Conservation (phyloP, 345 rosid genomes). For the Lepidium didymum region DNA sequence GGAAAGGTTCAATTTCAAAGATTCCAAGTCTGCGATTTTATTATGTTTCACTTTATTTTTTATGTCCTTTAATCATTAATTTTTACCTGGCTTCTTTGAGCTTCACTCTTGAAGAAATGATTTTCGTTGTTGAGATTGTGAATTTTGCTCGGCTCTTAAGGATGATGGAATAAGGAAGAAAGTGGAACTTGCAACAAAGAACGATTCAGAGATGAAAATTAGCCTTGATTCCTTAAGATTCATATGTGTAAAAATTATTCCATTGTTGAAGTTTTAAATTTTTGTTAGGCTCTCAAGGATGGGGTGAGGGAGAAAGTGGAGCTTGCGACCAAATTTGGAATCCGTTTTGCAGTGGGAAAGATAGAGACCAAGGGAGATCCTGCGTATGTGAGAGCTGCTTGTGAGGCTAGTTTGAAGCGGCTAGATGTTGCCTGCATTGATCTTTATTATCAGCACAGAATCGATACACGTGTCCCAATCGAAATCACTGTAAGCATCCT, state of each 20-base stretch:
- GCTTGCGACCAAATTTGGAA: slow-evolving; percentile 45
- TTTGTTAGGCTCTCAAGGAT: slow-evolving; percentile 40
- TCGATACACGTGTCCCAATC: slow-evolving; percentile 47
- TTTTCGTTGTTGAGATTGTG: background rate
- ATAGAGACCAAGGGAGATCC: slow-evolving; percentile 37
- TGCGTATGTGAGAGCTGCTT: slow-evolving; percentile 43
- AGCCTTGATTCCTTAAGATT: background rate
- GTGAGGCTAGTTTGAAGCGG: slow-evolving; percentile 54
- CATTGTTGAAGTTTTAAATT: background rate
- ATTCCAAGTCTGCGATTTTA: background rate
- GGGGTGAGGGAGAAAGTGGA: slow-evolving; percentile 39
- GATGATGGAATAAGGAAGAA: slow-evolving; percentile 33
- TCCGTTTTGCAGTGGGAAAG: slow-evolving; percentile 17
- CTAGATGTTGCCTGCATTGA: slow-evolving; percentile 42
- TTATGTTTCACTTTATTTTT: no score
- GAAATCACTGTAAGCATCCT: slow-evolving; percentile 40
- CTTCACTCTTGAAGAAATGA: background rate
- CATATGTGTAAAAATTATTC: background rate
- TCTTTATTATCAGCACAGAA: slow-evolving; percentile 54
- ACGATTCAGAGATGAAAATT: background rate
- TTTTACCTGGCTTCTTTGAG: background rate
- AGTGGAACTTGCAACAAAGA: slow-evolving; percentile 25
- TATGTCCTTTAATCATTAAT: no score
- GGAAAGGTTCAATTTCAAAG: slow-evolving; percentile 19
- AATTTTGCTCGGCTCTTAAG: slow-evolving; percentile 35